Conservation (phyloP, 352 stramenopile genomes). For the Globisporangium camurandrum region DNA sequence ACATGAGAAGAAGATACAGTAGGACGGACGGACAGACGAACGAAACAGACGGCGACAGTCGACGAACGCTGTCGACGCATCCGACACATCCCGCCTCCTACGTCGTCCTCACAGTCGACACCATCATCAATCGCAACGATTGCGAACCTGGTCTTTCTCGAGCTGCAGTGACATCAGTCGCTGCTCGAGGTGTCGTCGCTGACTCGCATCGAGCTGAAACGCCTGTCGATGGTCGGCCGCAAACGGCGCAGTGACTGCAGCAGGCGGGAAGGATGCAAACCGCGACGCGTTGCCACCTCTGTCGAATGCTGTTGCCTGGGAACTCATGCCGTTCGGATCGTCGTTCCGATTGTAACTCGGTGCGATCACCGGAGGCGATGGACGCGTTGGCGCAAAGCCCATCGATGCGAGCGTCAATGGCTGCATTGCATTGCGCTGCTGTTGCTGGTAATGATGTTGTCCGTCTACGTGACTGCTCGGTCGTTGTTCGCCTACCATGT, state of each 20-base stretch:
- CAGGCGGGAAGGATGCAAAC: slow-evolving; percentile 8
- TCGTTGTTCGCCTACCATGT: too few relatives aligned
- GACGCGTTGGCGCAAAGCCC: slow-evolving; percentile 4
- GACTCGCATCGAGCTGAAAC: slow-evolving; percentile 26
- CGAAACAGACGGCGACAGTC: not conserved
- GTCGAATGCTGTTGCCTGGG: not conserved
- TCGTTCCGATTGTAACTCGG: too few relatives aligned
- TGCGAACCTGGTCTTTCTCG: slow-evolving; percentile 36
- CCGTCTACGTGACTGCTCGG: not conserved
- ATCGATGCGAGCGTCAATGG: slow-evolving; percentile 8
- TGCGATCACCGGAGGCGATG: too few relatives aligned
- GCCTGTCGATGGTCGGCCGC: slow-evolving; percentile 38
- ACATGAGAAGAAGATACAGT: not conserved
- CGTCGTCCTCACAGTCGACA: not conserved
- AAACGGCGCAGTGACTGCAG: slow-evolving; percentile 17
- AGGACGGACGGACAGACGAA: not conserved
- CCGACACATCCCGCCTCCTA: too few relatives aligned
- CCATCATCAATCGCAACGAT: not conserved
- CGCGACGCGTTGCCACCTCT: not conserved
- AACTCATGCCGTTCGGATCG: not conserved
- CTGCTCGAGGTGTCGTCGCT: slow-evolving; percentile 35
- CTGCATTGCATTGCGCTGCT: not conserved
- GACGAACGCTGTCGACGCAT: too few relatives aligned
- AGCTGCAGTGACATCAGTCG: slow-evolving; percentile 33
- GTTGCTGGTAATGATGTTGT: too few relatives aligned